Evolutionary conservation across 352 stramenopile species (phyloP), one percentile per base, ranked within the genome.

Genomic region (Blastocystis sp.): DNA sequence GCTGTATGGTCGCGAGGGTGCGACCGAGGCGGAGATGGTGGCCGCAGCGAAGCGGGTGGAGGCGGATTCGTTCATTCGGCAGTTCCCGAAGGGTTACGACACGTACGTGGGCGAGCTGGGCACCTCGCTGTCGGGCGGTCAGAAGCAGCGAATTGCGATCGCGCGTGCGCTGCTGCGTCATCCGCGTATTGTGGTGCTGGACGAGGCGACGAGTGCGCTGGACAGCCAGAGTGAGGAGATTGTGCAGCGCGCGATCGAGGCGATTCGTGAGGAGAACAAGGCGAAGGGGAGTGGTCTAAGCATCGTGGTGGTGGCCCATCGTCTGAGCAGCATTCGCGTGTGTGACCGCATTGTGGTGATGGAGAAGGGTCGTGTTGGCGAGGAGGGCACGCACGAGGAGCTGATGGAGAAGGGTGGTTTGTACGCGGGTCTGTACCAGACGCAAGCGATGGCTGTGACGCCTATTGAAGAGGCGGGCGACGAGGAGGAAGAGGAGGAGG

Each of bases 331-430:
- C 0, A 94, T 97, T 56, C 21, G 93, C 91, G 41, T 97, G 94
- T 10, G 96, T 62, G 92, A 98, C 89, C 91, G 93, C 48, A 98
- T 99, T 79, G 92, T 95, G 23, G 96, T 98, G 14, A 91, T 98
- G 81, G 90, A 95, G 19, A 90, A 93, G 21, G 96, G 28, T 4
- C 88, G 86, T 38, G 94, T 98, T n/a, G 92, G 95, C 2, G 95
- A 98, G 89, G 89, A 93, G 17, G 96, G 96, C 4, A 95, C 92
- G 5, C 96, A 98, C 89, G 91, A 94, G 3, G 92, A 97, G 74
- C 91, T 98, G n/a, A 89, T 98, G 76, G 80, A 62, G 4, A 82
- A 90, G 23, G 64, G 88, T 52, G 93, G 93, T 38, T 89, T 91
- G 53, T 96, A 96, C 88, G 89, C 90, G 5, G 89, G 93, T 70